Base-by-base conservation (phyloP, 495 filamentous ascomycete species). In the Jackrogersella minutella region DNA sequence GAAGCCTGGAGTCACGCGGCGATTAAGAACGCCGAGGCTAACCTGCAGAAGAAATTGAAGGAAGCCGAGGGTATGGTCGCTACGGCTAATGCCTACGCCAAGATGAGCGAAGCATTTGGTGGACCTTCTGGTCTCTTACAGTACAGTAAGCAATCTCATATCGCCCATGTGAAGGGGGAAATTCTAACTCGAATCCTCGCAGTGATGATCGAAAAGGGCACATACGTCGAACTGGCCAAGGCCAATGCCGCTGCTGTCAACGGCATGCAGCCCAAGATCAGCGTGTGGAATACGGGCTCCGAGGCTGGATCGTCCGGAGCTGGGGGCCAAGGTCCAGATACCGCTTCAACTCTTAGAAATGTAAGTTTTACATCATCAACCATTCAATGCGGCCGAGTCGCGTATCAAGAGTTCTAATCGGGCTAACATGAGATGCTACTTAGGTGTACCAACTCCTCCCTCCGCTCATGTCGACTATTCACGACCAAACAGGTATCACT, bases 191-290 rank as follows among this genome's bases (percentile, higher is more conserved):
- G 11, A 19, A n/a, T 31, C 39, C 2, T 36, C 34, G n/a, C 39
- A 68, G 65, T 91, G 77, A 93, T 90, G 88, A 86, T 91, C 72
- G 84, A 90, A 77, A 86, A 87, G 72, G 84, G 84, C 66, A 85
- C 85, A 1, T 90, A 88, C 64, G 79, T 85, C 49, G 78, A 86
- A 64, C 82, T 91, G 41, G 88, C 88, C 55, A 85, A 87, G 64
- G 87, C 87, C 40, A 91, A 91, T 67, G 91, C 88, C 19, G 67
- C 79, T 36, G 91, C 91, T 19, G 84, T 95, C 75, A 80, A 87
- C 41, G 91, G 91, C 47, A 78, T 95, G 66, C 85, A 91, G 69
- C 91, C 91, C 55, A 95, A 93, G 87, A 95, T 95, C 77, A 92
- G 86, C 47, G 84, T 92, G 8, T 95, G 91, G 91, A 93, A 93